Evolutionary conservation across 257 asterid genomes (phyloP).

Genomic region (Phtheirospermum japonicum): DNA sequence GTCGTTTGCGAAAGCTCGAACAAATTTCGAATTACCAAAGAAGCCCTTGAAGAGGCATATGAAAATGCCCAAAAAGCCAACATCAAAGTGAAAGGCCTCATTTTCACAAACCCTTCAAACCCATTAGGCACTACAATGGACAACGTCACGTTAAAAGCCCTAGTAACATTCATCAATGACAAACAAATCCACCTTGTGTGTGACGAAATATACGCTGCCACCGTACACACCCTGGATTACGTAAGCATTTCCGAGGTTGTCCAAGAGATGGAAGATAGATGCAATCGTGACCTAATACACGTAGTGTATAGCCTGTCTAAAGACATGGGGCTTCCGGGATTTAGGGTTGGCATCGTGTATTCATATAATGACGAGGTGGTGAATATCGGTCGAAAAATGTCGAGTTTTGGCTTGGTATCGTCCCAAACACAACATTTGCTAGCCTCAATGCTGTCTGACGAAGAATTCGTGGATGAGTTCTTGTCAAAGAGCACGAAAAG

Average conservation of each 20-base stretch:
- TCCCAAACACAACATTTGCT: constrained; percentile 66
- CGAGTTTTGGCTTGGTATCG: constrained; percentile 77
- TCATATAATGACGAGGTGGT: constrained; percentile 65
- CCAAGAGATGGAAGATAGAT: constrained; percentile 33
- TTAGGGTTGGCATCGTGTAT: constrained; percentile 69
- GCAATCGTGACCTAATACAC: constrained; percentile 48
- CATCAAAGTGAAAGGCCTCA: constrained; percentile 62
- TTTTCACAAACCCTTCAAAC: constrained; percentile 73
- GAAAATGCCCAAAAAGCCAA: constrained; percentile 43
- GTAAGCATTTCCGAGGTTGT: constrained; percentile 53
- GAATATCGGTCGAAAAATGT: constrained; percentile 50
- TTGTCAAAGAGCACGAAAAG: constrained; percentile 32
- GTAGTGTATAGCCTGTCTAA: constrained; percentile 67
- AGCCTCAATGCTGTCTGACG: constrained; percentile 59
- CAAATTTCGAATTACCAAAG: constrained; percentile 50
- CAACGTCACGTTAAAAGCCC: constrained; percentile 33
- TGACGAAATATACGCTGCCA: constrained; percentile 68
- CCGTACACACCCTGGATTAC: constrained; percentile 44
- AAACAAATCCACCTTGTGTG: constrained; percentile 71
- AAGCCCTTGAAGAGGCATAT: constrained; percentile 60
- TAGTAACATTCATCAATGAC: constrained; percentile 48
- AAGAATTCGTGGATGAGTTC: constrained; percentile 42
- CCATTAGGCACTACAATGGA: constrained; percentile 72
- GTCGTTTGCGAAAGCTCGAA: constrained; percentile 53
- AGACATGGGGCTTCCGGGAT: constrained; percentile 83